A percentile compares a stretch with the other conserved stretches of the same genome.
Evolutionary conservation across 352 stramenopile genomes (phyloP).

Genomic region (Pythium apleroticum): DNA sequence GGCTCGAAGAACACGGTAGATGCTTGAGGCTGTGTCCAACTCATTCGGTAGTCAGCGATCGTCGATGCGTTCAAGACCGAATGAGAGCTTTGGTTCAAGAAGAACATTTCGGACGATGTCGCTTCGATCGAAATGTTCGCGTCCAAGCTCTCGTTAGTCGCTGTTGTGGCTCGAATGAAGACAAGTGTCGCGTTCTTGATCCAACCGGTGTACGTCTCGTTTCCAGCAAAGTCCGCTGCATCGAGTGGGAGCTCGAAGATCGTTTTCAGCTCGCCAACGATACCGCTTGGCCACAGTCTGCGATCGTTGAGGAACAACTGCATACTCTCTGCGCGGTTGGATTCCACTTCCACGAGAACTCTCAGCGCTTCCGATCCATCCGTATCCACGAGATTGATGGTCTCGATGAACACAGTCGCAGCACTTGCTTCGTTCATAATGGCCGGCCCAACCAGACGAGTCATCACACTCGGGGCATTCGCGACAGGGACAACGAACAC

Average conservation of each 20-base stretch:
- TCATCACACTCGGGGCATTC: background rate
- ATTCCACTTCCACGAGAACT: background rate
- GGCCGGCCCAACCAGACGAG: background rate
- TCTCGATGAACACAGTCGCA: background rate
- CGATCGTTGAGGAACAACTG: constrained; percentile 16
- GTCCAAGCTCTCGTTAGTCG: background rate
- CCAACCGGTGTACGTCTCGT: background rate
- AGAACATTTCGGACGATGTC: constrained; percentile 13
- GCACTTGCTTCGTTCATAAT: background rate
- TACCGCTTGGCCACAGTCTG: background rate
- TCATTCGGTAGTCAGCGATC: constrained; percentile 1
- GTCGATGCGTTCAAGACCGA: background rate
- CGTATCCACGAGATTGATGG: constrained; percentile 4
- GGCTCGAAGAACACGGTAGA: background rate
- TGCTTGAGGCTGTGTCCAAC: background rate
- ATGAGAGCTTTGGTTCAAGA: constrained; percentile 10
- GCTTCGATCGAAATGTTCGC: constrained; percentile 15
- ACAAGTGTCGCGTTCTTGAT: constrained; percentile 11
- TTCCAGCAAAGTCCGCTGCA: background rate
- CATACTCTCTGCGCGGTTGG: background rate
- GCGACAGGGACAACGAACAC: constrained; percentile 23
- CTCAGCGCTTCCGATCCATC: constrained; percentile 19
- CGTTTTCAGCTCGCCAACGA: background rate
- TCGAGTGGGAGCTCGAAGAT: constrained; percentile 6
- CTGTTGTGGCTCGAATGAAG: constrained; percentile 3